Base-by-base conservation (phyloP, 257 asterid genomes). In the Solanum habrochaites region DNA sequence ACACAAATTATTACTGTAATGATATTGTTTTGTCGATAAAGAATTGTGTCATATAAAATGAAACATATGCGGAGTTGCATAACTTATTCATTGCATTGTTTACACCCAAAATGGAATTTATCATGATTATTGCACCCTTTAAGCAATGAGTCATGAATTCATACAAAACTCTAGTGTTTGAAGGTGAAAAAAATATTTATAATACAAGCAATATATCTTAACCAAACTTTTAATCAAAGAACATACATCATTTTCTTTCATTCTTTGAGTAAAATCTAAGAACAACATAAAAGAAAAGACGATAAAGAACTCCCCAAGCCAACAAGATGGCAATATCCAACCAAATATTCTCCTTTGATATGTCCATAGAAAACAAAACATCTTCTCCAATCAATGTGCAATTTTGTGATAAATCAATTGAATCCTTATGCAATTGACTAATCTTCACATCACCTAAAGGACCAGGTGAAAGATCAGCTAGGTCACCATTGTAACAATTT, bases 361-460 rank as follows among this genome's bases (percentile, higher is more conserved):
- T 92, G 78, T 91, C 90, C 95, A 94, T 92, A 15, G 98, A 90
- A 88, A 84, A 93, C 86, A 96, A 40, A 23, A 96, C 87, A 85
- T 96, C 98, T 89, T 96, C 96, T 11, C 98, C 98, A 62, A 93
- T 92, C 93, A 96, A 86, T 35, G n/a, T 87, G 93, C 96, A 93
- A 69, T 88, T 86, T 5, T 85, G 72, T 13, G 86, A 88, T 35
- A 40, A 86, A 23, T 77, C 72, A 5, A 88, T 81, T 21, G 93
- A 86, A 8, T 88, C 85, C n/a, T 92, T 90, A 64, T 95, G 98
- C 83, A 94, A 91, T 71, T 89, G 45, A 83, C 98, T 94, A 88
- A 93, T 86, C 91, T 67, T 91, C 81, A 96, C 88, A 35, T 94
- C 90, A 69, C 98, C 98, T 4, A 96, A 86, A 35, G 99, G 99